phyloP scores from a whole-genome alignment of 176 grass and related monocot genomes.

The Metroxylon sagu region DNA sequence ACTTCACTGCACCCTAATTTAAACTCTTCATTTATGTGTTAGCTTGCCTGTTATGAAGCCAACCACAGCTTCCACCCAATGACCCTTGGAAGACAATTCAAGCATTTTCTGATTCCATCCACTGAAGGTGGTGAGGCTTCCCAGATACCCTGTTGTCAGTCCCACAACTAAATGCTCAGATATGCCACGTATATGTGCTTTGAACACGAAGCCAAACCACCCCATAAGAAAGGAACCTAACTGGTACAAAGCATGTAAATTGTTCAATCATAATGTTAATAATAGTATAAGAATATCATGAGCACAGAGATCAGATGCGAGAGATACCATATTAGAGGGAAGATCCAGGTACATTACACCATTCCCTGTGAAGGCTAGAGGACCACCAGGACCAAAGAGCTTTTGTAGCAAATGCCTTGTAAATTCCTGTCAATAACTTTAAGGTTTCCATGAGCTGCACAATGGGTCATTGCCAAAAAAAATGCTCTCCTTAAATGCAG shows the following conservation, averaged over 20 bases:
- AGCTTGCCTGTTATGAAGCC: conserved; percentile 68
- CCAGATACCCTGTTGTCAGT: conserved; percentile 73
- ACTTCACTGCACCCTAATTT: too few species aligned
- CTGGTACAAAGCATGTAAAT: conserved; percentile 32
- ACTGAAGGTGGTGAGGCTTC: conserved; percentile 91
- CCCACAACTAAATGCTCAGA: conserved; percentile 77
- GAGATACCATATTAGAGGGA: conserved; percentile 79
- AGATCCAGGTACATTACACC: conserved; percentile 79
- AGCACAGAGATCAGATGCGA: background rate
- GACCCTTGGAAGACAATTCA: conserved; percentile 65
- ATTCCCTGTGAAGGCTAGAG: conserved; percentile 59
- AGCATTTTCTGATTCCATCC: conserved; percentile 94
- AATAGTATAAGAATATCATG: background rate
- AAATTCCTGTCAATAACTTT: conserved; percentile 43
- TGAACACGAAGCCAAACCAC: conserved; percentile 93
- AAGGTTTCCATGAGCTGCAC: background rate
- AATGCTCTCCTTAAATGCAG: too few species aligned
- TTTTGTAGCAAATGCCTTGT: conserved; percentile 87
- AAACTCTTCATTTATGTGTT: background rate
- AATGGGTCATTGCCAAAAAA: too few species aligned
- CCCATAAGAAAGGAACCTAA: conserved; percentile 96
- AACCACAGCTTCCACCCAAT: conserved; percentile 65
- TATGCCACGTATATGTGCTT: conserved; percentile 59
- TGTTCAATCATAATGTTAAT: background rate
- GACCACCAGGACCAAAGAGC: conserved; percentile 52